Base-by-base conservation (phyloP, 1,284 basidiomycete genomes). In the Moesziomyces sp. region DNA sequence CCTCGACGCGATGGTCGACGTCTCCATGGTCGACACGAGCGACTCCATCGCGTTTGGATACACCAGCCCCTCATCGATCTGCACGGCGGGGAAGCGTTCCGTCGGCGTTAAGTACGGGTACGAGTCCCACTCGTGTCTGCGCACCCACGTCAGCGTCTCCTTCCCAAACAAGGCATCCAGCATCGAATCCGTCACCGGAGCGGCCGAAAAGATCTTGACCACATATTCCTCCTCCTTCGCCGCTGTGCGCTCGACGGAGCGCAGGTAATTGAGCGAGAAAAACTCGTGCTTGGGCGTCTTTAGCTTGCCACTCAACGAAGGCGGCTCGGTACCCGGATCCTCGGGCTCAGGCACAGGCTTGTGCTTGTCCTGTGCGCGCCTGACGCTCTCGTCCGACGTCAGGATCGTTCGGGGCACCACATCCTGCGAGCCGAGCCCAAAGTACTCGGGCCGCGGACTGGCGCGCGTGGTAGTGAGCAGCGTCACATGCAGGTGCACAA, bases 231-330 rank as follows among this genome's bases (percentile, higher is more conserved):
- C 68, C 49, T 63, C 54, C 24, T 60, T 44, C 68, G 46, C 46
- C 50, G 56, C 67, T 65, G 51, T 66, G 69, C 54, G 84, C 77
- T 23, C 77, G 81, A 91, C 85, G 42, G 85, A 86, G 3, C 91
- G 90, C 62, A 93, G 91, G 85, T 97, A 97, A n/a, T 90, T 90
- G 51, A 98, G 85, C 1, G 92, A 93, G 80, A 94, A 94, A 86
- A 98, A 97, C 58, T 91, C 89, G 0, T 93, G 11, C 85, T 85
- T 35, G 87, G 47, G 16, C 8, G 55, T 62, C 40, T 62, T 67
- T 18, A 49, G 44, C 42, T 53, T 43, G n/a, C 16, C 21, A 5
- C 57, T 10, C 7, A 28, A 18, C 11, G 47, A 26, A 18, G 58
- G 43, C 13, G 59, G 26, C 26, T 50, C 35, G 43, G 45, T 26